Conservation (phyloP, 139 green algal genomes). For the Chlorella sp. region DNA sequence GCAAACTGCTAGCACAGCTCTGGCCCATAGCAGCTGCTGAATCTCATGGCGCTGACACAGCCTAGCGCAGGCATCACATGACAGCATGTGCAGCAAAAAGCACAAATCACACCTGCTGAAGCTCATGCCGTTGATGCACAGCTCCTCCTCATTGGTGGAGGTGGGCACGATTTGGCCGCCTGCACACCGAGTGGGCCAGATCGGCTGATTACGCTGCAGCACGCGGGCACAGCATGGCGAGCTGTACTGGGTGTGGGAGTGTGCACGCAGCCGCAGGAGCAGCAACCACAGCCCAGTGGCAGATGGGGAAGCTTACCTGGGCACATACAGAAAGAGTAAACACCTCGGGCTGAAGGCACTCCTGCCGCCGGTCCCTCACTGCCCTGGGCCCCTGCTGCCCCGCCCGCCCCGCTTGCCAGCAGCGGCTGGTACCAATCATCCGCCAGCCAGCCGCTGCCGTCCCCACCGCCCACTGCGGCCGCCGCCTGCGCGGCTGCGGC, state of each 20-base stretch:
- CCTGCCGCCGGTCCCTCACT: neutral
- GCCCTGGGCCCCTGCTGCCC: neutral
- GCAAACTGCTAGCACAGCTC: no score
- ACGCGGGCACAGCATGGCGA: no score
- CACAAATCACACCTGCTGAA: conserved; percentile 62
- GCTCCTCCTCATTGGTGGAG: conserved; percentile 64
- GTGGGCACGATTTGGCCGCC: conserved; percentile 84
- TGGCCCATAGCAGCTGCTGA: no score
- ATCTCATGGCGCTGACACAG: no score
- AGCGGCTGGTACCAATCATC: conserved; percentile 34
- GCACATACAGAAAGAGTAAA: conserved; percentile 95
- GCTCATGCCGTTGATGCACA: conserved; percentile 94
- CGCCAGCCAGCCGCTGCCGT: neutral
- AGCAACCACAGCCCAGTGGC: no score
- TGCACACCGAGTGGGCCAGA: no score
- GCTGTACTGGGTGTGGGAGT: no score
- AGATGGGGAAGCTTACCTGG: conserved; percentile 50
- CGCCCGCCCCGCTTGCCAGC: neutral
- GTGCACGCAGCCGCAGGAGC: no score
- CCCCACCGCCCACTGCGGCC: neutral
- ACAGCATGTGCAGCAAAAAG: no score
- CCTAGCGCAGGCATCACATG: no score
- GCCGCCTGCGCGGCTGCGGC: neutral
- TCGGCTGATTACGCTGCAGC: no score
- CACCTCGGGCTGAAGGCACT: conserved; percentile 31